Conservation (phyloP, 2,329 filamentous ascomycete genomes). For the Aspergillus vadensis region DNA sequence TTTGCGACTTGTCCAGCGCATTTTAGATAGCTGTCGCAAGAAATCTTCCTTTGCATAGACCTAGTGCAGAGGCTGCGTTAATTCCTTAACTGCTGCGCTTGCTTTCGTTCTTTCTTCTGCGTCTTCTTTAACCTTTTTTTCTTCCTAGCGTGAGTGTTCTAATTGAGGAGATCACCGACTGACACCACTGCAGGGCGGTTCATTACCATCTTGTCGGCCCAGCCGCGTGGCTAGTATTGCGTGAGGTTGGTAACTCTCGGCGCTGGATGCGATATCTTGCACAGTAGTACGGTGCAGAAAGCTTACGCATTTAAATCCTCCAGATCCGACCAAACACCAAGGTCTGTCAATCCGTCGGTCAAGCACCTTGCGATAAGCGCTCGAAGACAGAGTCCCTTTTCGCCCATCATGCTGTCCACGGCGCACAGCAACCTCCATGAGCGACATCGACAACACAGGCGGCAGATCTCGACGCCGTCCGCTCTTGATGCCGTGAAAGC, state of each 20-base stretch:
- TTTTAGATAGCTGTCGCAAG: conserved; percentile 11
- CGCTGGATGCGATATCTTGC: conserved; percentile 12
- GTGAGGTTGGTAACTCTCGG: conserved; percentile 61
- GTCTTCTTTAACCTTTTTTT: conserved; percentile 14
- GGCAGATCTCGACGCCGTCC: conserved; percentile 83
- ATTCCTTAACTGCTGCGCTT: conserved; percentile 12
- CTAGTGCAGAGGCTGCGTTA: conserved; percentile 16
- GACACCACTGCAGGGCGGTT: conserved; percentile 62
- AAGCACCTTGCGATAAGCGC: conserved; percentile 21
- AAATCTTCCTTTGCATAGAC: conserved; percentile 15
- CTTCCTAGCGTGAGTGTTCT: conserved; percentile 26
- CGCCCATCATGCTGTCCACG: conserved; percentile 74
- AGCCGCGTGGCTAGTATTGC: conserved; percentile 77
- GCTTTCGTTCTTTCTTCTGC: conserved; percentile 1
- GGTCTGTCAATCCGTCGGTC: conserved; percentile 46
- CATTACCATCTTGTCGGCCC: conserved; percentile 34
- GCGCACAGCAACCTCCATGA: conserved; percentile 70
- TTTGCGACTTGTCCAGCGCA: conserved; percentile 9
- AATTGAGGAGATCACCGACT: conserved; percentile 49
- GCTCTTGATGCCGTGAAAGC: conserved; percentile 75
- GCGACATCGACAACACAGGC: conserved; percentile 75
- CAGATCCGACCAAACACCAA: conserved; percentile 15
- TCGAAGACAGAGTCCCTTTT: conserved; percentile 15
- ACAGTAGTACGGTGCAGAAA: conserved; percentile 5
- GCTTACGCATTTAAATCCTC: conserved; percentile 21